Base-by-base conservation (phyloP, 495 filamentous ascomycete genomes). In the Penicillium subrubescens region DNA sequence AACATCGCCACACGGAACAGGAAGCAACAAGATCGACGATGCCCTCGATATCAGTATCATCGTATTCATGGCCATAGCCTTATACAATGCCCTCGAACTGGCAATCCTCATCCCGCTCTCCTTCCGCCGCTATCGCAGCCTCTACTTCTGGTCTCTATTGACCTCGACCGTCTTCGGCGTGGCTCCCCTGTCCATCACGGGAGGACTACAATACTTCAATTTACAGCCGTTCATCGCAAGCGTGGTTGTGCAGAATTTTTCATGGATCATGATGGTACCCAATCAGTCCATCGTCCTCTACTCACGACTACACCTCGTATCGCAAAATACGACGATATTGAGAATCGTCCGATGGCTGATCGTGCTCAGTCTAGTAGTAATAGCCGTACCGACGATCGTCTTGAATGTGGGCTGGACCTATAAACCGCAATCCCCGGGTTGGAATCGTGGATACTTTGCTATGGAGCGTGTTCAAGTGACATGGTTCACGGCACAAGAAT, bases 131-230 rank as follows among this genome's bases (percentile, higher is more conserved):
- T 60, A 50, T 51, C 43, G 21, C 25, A 60, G 43, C 17, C 43
- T 51, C 41, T 60, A 60, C 21, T 60, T 60, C 29, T 60, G 58
- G 58, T 50, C 43, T 37, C 58, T 60, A 15, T 37, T 60, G 8
- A 19, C 27, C 1, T 60, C 58, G 6, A 44, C 58, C 58, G 19
- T 51, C 46, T 37, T 50, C 44, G 27, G 44, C 21, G 44, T 48
- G 44, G 44, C 44, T 14, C 44, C 44, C 1, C 21, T 12, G 0
- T 48, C 44, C 11, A 48, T 48, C 3, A 10, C 19, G 12, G 44
- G 44, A 21, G 44, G 19, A 12, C 10, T 48, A 19, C 44, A 48
- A 25, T 48, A 4, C 44, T 48, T 48, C 44, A 23, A 12, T 48
- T n/a, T 48, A n/a, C 4, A 48, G 44, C 44, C 44, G 5, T 12